Evolutionary conservation across 2,329 filamentous ascomycete genomes (phyloP).

Genomic region (Clonostachys solani): DNA sequence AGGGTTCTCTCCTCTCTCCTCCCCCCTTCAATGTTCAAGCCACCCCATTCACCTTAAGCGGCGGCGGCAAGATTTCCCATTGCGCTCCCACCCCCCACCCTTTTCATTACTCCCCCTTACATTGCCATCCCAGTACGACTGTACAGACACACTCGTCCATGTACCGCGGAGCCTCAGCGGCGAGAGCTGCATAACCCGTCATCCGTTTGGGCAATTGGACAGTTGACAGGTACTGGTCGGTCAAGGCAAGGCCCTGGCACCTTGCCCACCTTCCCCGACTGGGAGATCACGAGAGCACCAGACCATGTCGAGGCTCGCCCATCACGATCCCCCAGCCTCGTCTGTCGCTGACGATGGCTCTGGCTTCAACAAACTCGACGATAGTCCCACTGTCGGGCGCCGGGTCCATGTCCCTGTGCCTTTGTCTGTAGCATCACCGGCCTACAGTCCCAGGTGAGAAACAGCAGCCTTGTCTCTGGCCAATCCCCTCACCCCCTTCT

Average conservation of each 20-base stretch:
- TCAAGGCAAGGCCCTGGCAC: neutral
- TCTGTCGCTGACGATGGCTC: conserved; percentile 10
- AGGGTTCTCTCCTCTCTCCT: too few species aligned
- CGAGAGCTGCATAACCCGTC: too few species aligned
- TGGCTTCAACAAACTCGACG: conserved; percentile 19
- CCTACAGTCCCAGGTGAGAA: too few species aligned
- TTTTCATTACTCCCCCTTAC: too few species aligned
- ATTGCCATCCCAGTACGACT: neutral
- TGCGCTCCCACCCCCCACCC: too few species aligned
- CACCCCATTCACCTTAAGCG: too few species aligned
- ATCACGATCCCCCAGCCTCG: conserved; percentile 6
- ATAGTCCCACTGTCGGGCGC: conserved; percentile 42
- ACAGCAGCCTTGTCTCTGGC: too few species aligned
- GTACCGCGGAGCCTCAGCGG: neutral
- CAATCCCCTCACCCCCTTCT: too few species aligned
- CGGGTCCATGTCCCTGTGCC: conserved; percentile 12
- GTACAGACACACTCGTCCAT: neutral
- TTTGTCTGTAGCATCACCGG: conserved; percentile 8
- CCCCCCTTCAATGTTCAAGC: too few species aligned
- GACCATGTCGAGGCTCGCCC: neutral
- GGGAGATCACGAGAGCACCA: neutral
- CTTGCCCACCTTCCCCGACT: neutral
- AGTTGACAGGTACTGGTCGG: neutral
- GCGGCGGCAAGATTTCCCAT: too few species aligned
- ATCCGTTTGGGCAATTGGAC: too few species aligned